These are phyloP conservation scores for Setomelanomma holmii DNA, from an alignment of 2,329 filamentous ascomycete genomes.

Conservation along the genomic window DNA sequence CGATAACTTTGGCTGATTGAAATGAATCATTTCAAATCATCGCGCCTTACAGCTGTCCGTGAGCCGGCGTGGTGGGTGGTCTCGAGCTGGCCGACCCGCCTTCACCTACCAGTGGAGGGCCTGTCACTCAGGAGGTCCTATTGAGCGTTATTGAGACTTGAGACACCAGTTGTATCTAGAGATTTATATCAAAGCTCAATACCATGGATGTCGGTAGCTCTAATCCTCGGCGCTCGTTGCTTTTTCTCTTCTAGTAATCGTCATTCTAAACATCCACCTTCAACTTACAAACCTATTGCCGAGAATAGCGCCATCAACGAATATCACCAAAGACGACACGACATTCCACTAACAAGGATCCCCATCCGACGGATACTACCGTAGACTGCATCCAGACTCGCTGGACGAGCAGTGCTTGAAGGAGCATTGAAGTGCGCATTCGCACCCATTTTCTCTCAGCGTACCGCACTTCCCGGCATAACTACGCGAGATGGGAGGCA, in stretches of 20 bases:
- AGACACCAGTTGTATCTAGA: background rate
- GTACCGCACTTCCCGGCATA: background rate
- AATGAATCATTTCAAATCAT: constrained; percentile 8
- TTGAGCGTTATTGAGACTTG: constrained; percentile 32
- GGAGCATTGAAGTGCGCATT: background rate
- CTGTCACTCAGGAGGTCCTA: constrained; percentile 21
- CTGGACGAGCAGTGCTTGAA: constrained; percentile 2
- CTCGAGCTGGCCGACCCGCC: constrained; percentile 3
- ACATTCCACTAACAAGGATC: background rate
- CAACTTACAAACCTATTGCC: background rate
- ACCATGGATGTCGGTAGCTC: background rate
- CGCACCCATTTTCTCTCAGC: background rate
- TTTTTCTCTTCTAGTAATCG: background rate
- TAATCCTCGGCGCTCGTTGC: background rate
- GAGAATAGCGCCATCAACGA: background rate
- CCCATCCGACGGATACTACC: background rate
- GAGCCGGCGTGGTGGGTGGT: background rate
- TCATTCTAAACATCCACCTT: no score
- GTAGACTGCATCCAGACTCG: background rate
- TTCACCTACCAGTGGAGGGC: constrained; percentile 19
- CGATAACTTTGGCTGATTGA: background rate
- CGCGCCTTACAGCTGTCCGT: background rate
- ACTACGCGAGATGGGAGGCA: no score
- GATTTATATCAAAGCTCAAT: background rate
- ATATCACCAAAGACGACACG: background rate